A percentile compares a stretch with the other conserved stretches of the same genome.
Evolutionary conservation across 495 filamentous ascomycete genomes (phyloP).

Genomic region (Aspergillus ostianus): DNA sequence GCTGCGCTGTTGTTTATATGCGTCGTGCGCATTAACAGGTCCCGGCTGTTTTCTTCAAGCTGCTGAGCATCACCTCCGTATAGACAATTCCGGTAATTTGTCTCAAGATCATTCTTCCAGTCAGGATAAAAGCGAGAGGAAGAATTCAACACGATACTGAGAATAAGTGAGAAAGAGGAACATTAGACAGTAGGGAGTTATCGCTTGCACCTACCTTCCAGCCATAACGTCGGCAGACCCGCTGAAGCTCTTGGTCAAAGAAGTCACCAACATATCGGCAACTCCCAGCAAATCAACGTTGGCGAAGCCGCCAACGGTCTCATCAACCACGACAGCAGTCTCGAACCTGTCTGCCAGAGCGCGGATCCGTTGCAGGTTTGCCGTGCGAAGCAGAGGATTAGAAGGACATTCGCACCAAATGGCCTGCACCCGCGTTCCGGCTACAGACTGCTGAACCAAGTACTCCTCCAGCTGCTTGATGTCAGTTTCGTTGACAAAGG

Average conservation of each 20-base stretch:
- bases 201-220: too few species aligned
- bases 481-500: slow-evolving; percentile 25
- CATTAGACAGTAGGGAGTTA: too few species aligned
- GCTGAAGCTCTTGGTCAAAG: slow-evolving; percentile 33
- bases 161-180: too few species aligned
- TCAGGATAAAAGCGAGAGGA: too few species aligned
- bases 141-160: too few species aligned
- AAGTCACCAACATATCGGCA: slow-evolving; percentile 28
- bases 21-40: too few species aligned
- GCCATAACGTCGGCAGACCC: slow-evolving; percentile 32
- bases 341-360: slow-evolving; percentile 37
- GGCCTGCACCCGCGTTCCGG: slow-evolving; percentile 28
- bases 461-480: slow-evolving; percentile 37
- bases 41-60: too few species aligned
- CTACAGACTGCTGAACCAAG: slow-evolving; percentile 8
- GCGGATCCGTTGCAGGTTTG: slow-evolving; percentile 42
- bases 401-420: slow-evolving; percentile 47
- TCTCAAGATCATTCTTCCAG: too few species aligned
- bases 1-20: too few species aligned
- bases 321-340: slow-evolving; percentile 47
- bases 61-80: too few species aligned
- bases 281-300: slow-evolving; percentile 41
- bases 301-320: slow-evolving; percentile 47
- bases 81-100: too few species aligned
- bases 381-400: slow-evolving; percentile 44